phyloP scores from a whole-genome alignment of 2,329 filamentous ascomycete genomes.

The Stemphylium vesicarium region DNA sequence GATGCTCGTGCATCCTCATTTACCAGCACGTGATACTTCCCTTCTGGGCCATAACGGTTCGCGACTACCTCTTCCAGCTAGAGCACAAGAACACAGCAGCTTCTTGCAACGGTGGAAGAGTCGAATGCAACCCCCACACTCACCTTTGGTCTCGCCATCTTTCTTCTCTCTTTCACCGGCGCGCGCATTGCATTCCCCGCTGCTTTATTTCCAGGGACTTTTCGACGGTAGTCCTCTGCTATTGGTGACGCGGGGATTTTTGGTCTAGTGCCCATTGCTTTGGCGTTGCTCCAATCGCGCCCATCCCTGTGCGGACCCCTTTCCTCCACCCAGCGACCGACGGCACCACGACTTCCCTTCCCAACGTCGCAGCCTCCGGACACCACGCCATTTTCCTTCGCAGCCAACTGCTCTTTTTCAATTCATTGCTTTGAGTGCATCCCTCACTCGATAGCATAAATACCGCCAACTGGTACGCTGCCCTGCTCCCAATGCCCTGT shows the following conservation, averaged over 20 bases:
- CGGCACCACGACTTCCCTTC: constrained; percentile 45
- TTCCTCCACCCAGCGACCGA: constrained; percentile 41
- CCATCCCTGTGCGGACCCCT: constrained; percentile 45
- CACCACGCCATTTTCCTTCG: constrained; percentile 37
- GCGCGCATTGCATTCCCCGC: constrained; percentile 1
- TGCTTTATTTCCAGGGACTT: constrained; percentile 6
- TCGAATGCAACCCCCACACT: not conserved
- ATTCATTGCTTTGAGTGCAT: constrained; percentile 44
- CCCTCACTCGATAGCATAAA: constrained; percentile 45
- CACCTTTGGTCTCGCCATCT: not conserved
- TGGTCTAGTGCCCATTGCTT: constrained; percentile 41
- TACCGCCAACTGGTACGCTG: constrained; percentile 48
- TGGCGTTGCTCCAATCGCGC: constrained; percentile 44
- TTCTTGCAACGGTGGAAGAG: not conserved
- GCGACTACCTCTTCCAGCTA: constrained; percentile 28
- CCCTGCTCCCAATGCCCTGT: constrained; percentile 25
- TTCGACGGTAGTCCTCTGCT: constrained; percentile 12
- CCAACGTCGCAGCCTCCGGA: constrained; percentile 40
- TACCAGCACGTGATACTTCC: constrained; percentile 40
- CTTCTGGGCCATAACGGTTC: constrained; percentile 24
- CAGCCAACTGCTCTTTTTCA: constrained; percentile 27
- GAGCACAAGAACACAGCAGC: constrained; percentile 23
- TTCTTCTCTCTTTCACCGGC: not conserved
- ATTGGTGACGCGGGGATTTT: constrained; percentile 38
- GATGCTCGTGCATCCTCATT: constrained; percentile 17